phyloP scores from a whole-genome alignment of 108 stramenopile genomes.

The Pseudonitzschia delicatissima region DNA sequence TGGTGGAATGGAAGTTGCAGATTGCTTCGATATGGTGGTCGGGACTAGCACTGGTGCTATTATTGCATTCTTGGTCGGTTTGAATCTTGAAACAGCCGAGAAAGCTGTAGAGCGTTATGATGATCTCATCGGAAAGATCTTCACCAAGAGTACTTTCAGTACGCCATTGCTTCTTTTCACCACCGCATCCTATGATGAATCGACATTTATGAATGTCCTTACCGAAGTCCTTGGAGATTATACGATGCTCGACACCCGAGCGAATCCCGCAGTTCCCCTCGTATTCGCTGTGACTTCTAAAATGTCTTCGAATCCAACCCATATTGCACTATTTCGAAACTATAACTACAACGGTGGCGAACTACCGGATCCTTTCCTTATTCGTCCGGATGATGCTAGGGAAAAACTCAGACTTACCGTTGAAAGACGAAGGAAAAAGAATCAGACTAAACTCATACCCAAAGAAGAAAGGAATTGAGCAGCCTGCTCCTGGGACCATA shows the following conservation, averaged over 20 bases:
- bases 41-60: slow-evolving; percentile 88
- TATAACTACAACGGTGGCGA: slow-evolving; percentile 84
- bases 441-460: slow-evolving; percentile 20
- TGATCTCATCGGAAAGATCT: slow-evolving; percentile 68
- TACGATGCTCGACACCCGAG: slow-evolving; percentile 76
- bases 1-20: slow-evolving; percentile 68
- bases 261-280: slow-evolving; percentile 64
- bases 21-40: slow-evolving; percentile 81
- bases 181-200: slow-evolving; percentile 82
- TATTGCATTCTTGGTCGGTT: slow-evolving; percentile 69
- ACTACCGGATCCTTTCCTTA: slow-evolving; percentile 66
- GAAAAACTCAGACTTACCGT: slow-evolving; percentile 52
- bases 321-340: slow-evolving; percentile 75
- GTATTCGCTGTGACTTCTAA: slow-evolving; percentile 72
- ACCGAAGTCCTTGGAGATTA: slow-evolving; percentile 64
- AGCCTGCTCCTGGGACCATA: background rate
- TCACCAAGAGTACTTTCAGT: slow-evolving; percentile 71
- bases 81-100: slow-evolving; percentile 63
- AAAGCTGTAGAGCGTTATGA: slow-evolving; percentile 74
- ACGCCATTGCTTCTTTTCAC: slow-evolving; percentile 78
- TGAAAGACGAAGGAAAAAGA: slow-evolving; percentile 43
- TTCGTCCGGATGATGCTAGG: slow-evolving; percentile 64
- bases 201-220: slow-evolving; percentile 73
- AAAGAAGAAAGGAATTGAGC: slow-evolving; percentile 1
- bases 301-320: slow-evolving; percentile 76